These are phyloP conservation scores for Mucor ambiguus DNA, from an alignment of 371 early-diverging fungal genomes.

Conservation along the genomic window DNA sequence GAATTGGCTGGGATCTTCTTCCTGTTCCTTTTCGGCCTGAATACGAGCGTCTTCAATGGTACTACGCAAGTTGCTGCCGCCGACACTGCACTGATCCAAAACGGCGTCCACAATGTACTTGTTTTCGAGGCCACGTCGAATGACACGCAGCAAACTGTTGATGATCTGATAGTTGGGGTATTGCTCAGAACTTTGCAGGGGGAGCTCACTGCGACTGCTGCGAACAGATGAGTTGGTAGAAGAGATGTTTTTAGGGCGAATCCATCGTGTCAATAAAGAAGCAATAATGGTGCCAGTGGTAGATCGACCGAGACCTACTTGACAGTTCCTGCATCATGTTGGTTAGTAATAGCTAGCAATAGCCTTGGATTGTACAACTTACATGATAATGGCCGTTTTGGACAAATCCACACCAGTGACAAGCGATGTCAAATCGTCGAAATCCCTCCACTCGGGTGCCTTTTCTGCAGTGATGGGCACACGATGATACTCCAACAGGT, in stretches of 20 bases:
- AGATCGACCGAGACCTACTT: conserved; percentile 70
- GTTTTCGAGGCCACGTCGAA: conserved; percentile 64
- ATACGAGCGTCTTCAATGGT: conserved; percentile 58
- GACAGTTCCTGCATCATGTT: conserved; percentile 57
- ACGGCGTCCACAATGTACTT: conserved; percentile 62
- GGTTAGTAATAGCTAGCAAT: background rate
- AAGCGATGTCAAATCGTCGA: conserved; percentile 57
- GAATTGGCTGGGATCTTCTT: conserved; percentile 32
- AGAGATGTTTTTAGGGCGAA: conserved; percentile 15
- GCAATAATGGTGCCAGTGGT: conserved; percentile 63
- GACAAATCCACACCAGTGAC: conserved; percentile 39
- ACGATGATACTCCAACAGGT: conserved; percentile 47
- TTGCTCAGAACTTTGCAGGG: conserved; percentile 13
- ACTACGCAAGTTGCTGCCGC: conserved; percentile 47
- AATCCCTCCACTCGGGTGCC: conserved; percentile 60
- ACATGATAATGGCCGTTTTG: conserved; percentile 59
- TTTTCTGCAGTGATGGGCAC: conserved; percentile 70
- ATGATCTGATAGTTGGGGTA: conserved; percentile 62
- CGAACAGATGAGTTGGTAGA: conserved; percentile 2
- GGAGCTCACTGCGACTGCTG: background rate
- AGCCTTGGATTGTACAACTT: conserved; percentile 7
- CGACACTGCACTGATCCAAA: conserved; percentile 58
- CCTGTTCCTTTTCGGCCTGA: conserved; percentile 49
- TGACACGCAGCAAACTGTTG: conserved; percentile 69
- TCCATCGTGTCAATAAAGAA: conserved; percentile 59